Percentiles rank a stretch among this genome's conserved stretches.
Evolutionary conservation across 73 alveolate genomes (phyloP).

Genomic region (Paramecium bursaria): DNA sequence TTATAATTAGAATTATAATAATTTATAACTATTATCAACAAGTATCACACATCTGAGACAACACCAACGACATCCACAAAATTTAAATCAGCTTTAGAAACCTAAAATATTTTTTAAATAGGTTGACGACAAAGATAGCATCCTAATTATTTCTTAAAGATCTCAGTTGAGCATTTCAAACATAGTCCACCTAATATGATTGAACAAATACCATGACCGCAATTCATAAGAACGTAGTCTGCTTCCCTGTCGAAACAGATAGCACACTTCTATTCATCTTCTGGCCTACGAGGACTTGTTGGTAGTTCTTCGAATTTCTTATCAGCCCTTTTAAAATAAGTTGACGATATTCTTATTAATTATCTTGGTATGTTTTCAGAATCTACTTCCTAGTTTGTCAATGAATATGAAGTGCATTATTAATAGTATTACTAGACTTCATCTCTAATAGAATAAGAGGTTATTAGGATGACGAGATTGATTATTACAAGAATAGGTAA

Average conservation of each 20-base stretch:
- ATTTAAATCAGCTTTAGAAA: too few relatives aligned
- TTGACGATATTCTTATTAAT: conserved; percentile 10
- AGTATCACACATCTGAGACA: too few relatives aligned
- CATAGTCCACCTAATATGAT: conserved; percentile 22
- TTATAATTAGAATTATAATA: too few relatives aligned
- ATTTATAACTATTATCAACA: too few relatives aligned
- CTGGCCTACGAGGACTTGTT: conserved; percentile 44
- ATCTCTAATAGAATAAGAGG: not conserved
- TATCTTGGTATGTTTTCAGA: conserved; percentile 29
- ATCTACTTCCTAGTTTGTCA: conserved; percentile 5
- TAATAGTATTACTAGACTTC: conserved; percentile 48
- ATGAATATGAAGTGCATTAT: not conserved
- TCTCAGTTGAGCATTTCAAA: too few relatives aligned
- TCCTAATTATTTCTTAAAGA: too few relatives aligned
- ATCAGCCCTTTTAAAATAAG: conserved; percentile 17
- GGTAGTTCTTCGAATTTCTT: conserved; percentile 30
- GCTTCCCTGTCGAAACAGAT: conserved; percentile 46
- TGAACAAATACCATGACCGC: conserved; percentile 46
- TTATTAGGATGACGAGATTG: not conserved
- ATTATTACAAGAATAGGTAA: not conserved
- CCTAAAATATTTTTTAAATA: too few relatives aligned
- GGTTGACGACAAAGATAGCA: too few relatives aligned
- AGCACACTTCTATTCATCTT: conserved; percentile 28
- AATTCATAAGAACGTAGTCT: conserved; percentile 47
- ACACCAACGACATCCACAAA: too few relatives aligned